Conservation (phyloP, 768 basidiomycete genomes). For the Sporobolomyces roseus region DNA sequence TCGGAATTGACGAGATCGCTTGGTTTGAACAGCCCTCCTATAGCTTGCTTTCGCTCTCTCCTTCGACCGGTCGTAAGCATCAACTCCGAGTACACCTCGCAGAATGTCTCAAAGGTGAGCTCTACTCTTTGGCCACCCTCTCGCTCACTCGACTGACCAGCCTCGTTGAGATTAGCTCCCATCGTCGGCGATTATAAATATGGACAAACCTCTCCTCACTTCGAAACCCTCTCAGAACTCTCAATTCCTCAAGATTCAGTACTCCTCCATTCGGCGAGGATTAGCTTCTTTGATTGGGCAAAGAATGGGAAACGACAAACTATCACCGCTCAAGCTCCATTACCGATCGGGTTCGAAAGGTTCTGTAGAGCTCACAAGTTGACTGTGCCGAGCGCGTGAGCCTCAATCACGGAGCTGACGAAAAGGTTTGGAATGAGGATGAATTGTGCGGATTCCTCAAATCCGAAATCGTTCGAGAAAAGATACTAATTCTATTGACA, state of each 20-base stretch:
- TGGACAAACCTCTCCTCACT: conserved; percentile 10
- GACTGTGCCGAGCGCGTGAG: neutral
- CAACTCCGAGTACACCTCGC: conserved; percentile 37
- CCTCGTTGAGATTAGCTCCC: conserved; percentile 18
- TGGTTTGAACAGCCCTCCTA: conserved; percentile 3
- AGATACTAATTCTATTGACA: too few relatives aligned
- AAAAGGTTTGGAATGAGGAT: too few relatives aligned
- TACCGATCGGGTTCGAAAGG: neutral
- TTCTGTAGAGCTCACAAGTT: conserved; percentile 35
- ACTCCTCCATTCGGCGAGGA: conserved; percentile 38
- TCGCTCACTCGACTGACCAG: too few relatives aligned
- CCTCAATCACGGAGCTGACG: too few relatives aligned
- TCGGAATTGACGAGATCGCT: too few relatives aligned
- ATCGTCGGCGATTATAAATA: conserved; percentile 40
- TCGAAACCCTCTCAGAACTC: conserved; percentile 17
- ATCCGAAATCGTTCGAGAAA: too few relatives aligned
- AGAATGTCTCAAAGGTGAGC: conserved; percentile 27
- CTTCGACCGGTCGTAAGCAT: conserved; percentile 33
- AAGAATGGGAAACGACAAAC: conserved; percentile 23
- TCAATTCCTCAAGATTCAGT: conserved; percentile 13
- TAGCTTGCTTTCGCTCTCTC: conserved; percentile 25
- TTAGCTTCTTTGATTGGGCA: too few relatives aligned
- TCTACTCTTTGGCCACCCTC: too few relatives aligned
- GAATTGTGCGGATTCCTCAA: too few relatives aligned
- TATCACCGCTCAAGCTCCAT: neutral